phyloP scores from a whole-genome alignment of 2,329 filamentous ascomycete genomes.

The Conoideocrella luteorostrata region DNA sequence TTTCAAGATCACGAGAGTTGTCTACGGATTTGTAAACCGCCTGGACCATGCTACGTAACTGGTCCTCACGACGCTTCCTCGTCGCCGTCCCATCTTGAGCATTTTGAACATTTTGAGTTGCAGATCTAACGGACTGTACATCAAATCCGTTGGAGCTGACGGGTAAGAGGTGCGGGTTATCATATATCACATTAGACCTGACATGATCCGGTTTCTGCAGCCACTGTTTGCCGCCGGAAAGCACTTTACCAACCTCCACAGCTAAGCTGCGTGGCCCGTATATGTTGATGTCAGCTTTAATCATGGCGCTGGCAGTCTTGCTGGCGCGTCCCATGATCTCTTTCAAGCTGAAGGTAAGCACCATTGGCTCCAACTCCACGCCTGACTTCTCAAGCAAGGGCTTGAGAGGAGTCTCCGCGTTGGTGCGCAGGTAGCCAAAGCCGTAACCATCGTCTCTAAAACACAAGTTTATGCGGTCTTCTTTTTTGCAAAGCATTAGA shows the following conservation, averaged over 20 bases:
- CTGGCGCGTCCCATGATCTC: constrained; percentile 18
- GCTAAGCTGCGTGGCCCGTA: constrained; percentile 23
- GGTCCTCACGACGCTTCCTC: background rate
- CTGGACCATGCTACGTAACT: constrained; percentile 21
- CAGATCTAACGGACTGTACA: background rate
- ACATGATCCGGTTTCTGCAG: background rate
- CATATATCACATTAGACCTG: background rate
- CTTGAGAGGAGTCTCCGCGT: background rate
- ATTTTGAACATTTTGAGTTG: background rate
- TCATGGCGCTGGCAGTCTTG: constrained; percentile 21
- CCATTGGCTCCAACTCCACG: background rate
- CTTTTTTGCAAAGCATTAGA: background rate
- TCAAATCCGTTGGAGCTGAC: background rate
- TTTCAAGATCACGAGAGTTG: constrained; percentile 5
- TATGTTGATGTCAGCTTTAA: constrained; percentile 29
- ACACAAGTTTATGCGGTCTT: background rate
- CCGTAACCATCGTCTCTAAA: background rate
- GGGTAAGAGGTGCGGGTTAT: background rate
- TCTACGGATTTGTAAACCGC: constrained; percentile 29
- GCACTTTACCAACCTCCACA: constrained; percentile 9
- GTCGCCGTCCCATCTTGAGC: constrained; percentile 15
- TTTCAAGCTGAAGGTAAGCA: background rate
- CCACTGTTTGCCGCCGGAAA: background rate
- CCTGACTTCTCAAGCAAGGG: background rate
- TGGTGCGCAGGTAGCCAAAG: background rate